Percentiles rank a stretch among this genome's conserved stretches.
phyloP scores from a whole-genome alignment of 305 asterid species.

The Fraxinus nigra region DNA sequence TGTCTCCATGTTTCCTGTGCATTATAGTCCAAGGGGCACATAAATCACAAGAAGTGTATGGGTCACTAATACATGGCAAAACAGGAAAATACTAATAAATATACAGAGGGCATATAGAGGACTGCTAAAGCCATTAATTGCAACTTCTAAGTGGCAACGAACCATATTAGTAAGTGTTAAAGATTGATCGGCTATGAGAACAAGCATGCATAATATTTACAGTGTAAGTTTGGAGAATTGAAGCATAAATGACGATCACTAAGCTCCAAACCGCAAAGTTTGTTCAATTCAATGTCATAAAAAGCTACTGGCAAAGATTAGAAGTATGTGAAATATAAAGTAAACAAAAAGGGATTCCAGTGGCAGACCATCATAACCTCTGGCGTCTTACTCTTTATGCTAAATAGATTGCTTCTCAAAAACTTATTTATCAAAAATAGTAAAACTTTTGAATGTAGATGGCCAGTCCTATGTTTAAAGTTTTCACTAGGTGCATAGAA shows the following conservation, averaged over 20 bases:
- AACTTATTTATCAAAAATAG: background rate
- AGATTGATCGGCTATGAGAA: background rate
- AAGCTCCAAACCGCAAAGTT: background rate
- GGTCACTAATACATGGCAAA: background rate
- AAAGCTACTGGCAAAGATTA: background rate
- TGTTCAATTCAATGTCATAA: background rate
- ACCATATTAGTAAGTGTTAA: background rate
- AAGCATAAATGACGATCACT: background rate
- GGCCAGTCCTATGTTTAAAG: background rate
- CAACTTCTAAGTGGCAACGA: background rate
- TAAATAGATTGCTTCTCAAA: background rate
- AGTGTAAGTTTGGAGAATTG: background rate
- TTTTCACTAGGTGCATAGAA: background rate
- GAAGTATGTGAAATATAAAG: background rate
- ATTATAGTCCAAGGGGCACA: slow-evolving; percentile 22
- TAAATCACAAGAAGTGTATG: slow-evolving; percentile 14
- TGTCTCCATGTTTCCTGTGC: slow-evolving; percentile 92
- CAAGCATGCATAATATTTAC: background rate
- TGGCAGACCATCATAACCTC: background rate
- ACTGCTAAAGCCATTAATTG: background rate
- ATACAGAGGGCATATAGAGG: background rate
- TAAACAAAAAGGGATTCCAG: background rate
- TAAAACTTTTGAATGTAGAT: background rate
- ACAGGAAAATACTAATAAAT: background rate
- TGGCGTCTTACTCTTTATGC: background rate